Percentiles rank a stretch among this genome's conserved stretches.
These are phyloP conservation scores for Spencermartinsiella europaea DNA, from an alignment of 805 yeast genomes.

Conservation along the genomic window DNA sequence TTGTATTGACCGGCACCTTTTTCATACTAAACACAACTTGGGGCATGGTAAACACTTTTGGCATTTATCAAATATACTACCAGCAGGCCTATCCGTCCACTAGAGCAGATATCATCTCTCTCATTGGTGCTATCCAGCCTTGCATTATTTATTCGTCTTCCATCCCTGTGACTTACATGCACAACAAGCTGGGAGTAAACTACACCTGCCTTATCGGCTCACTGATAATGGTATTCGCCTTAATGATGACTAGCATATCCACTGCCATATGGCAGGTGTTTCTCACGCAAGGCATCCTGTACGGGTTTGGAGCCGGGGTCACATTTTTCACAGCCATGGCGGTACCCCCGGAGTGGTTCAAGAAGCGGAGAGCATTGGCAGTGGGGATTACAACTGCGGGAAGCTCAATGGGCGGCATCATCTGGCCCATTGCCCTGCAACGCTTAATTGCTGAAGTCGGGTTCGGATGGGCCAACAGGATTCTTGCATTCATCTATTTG, in stretches of 20 bases:
- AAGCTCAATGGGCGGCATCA: constrained; percentile 48
- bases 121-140: constrained; percentile 52
- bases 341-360: constrained; percentile 47
- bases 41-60: constrained; percentile 57
- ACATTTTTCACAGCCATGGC: constrained; percentile 41
- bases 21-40: constrained; percentile 45
- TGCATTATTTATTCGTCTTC: constrained; percentile 36
- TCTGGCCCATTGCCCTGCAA: constrained; percentile 41
- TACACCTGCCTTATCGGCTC: constrained; percentile 40
- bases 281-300: constrained; percentile 47
- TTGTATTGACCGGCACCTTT: constrained; percentile 45
- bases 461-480: constrained; percentile 49
- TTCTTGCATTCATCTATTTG: constrained; percentile 39
- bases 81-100: constrained; percentile 39
- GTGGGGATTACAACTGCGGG: constrained; percentile 46
- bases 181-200: constrained; percentile 41
- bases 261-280: constrained; percentile 46
- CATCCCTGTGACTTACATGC: constrained; percentile 35
- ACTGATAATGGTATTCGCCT: constrained; percentile 38
- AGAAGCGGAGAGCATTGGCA: constrained; percentile 41
- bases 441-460: constrained; percentile 41
- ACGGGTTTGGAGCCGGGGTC: constrained; percentile 44
- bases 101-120: constrained; percentile 43
- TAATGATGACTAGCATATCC: constrained; percentile 44
- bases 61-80: constrained; percentile 52